Percentiles rank a stretch among this genome's conserved stretches.
Conservation (phyloP, 345 rosid genomes). For the Pistacia vera region DNA sequence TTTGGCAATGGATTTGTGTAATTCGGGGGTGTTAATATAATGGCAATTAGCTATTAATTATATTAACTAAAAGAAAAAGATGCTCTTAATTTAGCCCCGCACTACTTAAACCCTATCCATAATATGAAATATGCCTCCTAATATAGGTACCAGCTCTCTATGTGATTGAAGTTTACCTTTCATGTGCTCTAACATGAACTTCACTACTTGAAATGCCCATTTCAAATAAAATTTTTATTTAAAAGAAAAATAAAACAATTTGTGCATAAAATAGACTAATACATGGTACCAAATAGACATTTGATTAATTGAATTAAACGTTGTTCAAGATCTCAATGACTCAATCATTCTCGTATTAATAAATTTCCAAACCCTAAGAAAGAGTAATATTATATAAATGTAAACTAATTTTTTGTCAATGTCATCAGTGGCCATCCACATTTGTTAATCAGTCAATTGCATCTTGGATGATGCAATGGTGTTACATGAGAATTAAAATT, state of each 20-base stretch:
- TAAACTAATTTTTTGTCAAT: too few species aligned
- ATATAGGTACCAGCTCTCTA: background rate
- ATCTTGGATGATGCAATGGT: too few species aligned
- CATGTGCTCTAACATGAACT: conserved; percentile 10
- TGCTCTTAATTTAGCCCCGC: background rate
- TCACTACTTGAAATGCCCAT: background rate
- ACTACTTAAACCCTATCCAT: background rate
- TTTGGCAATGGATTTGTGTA: too few species aligned
- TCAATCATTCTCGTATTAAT: background rate
- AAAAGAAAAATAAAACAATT: background rate
- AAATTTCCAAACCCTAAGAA: background rate
- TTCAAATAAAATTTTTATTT: too few species aligned
- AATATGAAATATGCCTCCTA: background rate
- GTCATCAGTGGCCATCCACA: too few species aligned
- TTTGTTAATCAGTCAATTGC: too few species aligned
- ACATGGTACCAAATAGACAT: too few species aligned
- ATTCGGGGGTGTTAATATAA: too few species aligned
- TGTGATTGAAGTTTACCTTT: background rate
- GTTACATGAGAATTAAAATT: too few species aligned
- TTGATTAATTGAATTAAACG: background rate
- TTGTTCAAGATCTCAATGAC: background rate
- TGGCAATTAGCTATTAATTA: too few species aligned
- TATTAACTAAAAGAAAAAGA: too few species aligned
- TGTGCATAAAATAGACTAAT: background rate
- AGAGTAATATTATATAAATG: too few species aligned